Base-by-base conservation (phyloP, 2,329 filamentous ascomycete species). In the Sporothrix variecibatus region DNA sequence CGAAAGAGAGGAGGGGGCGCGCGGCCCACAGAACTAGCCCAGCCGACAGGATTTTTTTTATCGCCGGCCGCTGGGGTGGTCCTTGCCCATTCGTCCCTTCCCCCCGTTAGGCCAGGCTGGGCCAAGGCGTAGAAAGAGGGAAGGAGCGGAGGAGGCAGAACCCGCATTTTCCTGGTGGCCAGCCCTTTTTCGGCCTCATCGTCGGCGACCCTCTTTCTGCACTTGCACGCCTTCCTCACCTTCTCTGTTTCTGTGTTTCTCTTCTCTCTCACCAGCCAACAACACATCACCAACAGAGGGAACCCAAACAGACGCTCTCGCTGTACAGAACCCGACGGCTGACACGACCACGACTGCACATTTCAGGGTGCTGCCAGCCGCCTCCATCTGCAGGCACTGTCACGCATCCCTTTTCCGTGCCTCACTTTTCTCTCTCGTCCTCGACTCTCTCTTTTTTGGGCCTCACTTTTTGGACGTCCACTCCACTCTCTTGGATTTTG, bases 121-220 rank as follows among this genome's bases (percentile, higher is more conserved):
- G 62, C 62, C 23, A 67, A 56, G 67, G 43, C 68, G 49, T 40
- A 58, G 46, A 56, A 51, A 28, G 53, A 43, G 38, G 65, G 69
- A 60, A 71, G 69, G 69, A 71, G 69, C 69, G 69, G 69, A 71
- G 69, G 53, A 72, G 70, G 70, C 70, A 72, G 58, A 72, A 62
- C 56, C 70, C 70, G 70, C 70, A n/a, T 62, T 49, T 38, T 26
- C 26, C 65, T 72, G 38, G 53, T 72, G 69, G 69, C 69, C 69
- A 60, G 56, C 53, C 56, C 28, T 51, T 64, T 72, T 64, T 64
- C 70, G 70, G 70, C 70, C 70, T 72, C 56, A 64, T 72, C 70
- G 56, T 64, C 70, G 70, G 38, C 69, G 38, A 53, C 51, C 31
- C 68, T 58, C 51, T 20, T 71, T 43, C 49, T 34, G 6, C 38